Evolutionary conservation across 225 moss, liverwort and hornwort species (phyloP).

Genomic region (Thuidium tamariscinum): DNA sequence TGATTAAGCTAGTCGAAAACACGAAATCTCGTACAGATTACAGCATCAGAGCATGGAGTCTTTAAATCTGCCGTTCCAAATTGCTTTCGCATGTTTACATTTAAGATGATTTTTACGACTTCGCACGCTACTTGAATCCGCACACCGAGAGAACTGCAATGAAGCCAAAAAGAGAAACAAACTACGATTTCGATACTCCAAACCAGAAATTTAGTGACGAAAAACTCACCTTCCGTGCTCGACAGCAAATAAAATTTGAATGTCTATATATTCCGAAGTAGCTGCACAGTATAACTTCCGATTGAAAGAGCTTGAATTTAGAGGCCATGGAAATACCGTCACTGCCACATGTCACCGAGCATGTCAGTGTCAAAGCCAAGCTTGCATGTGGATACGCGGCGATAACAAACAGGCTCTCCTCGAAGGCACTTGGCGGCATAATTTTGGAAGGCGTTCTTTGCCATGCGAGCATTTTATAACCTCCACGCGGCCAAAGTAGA

Average conservation of each 20-base stretch:
- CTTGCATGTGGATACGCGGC: not conserved
- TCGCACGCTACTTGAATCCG: not conserved
- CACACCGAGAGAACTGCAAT: not conserved
- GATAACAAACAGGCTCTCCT: not conserved
- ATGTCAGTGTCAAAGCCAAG: not conserved
- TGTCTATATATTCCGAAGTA: not conserved
- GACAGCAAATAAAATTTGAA: not conserved
- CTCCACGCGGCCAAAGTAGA: not conserved
- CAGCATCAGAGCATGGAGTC: not conserved
- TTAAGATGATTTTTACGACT: not conserved
- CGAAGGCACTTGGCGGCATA: slow-evolving; percentile 12
- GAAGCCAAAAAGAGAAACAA: not conserved
- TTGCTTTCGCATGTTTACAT: not conserved
- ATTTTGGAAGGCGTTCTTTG: no score
- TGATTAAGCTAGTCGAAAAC: not conserved
- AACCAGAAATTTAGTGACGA: not conserved
- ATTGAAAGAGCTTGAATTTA: not conserved
- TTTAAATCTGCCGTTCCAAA: not conserved
- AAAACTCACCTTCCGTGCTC: not conserved
- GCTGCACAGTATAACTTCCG: no score
- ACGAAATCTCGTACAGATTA: not conserved
- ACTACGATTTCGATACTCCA: not conserved
- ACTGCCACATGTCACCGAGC: not conserved
- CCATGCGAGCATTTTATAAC: not conserved
- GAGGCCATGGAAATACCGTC: not conserved